phyloP scores from a whole-genome alignment of 208 protist genomes.

The Endotrypanum monterogeii region DNA sequence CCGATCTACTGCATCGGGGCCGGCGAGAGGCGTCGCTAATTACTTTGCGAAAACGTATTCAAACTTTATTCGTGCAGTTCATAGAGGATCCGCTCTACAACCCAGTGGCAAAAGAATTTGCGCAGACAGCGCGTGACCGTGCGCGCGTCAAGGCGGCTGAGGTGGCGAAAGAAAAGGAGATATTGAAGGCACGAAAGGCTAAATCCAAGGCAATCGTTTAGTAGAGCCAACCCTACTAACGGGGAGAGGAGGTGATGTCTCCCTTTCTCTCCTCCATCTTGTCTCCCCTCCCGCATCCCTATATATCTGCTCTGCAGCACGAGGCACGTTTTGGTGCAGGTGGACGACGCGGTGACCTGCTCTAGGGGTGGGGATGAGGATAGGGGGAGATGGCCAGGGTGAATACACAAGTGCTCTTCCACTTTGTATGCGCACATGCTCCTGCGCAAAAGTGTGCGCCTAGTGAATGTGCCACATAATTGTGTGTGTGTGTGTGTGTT shows the following conservation, averaged over 20 bases:
- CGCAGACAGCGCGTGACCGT: conserved; percentile 56
- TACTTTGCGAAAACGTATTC: conserved; percentile 87
- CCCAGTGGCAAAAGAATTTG: conserved; percentile 81
- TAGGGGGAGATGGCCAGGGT: not conserved
- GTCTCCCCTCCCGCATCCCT: not conserved
- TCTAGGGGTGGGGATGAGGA: no score
- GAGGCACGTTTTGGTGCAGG: not conserved
- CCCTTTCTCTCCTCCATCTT: not conserved
- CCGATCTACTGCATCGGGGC: conserved; percentile 94
- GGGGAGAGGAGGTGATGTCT: not conserved
- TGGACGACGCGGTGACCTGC: no score
- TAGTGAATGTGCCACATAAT: not conserved
- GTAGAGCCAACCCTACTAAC: not conserved
- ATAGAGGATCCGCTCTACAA: conserved; percentile 96
- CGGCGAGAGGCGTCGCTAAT: conserved; percentile 63
- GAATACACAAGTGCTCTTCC: not conserved
- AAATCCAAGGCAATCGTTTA: not conserved
- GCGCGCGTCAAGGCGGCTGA: conserved; percentile 27
- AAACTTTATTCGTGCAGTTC: conserved; percentile 94
- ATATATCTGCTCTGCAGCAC: not conserved
- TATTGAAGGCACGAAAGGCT: not conserved
- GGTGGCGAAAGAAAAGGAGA: conserved; percentile 4
- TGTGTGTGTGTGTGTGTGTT: not conserved
- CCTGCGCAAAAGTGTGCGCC: not conserved
- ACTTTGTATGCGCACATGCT: not conserved